Evolutionary conservation across 2,329 filamentous ascomycete genomes (phyloP), one percentile per base, ranked within the genome.

Genomic region (Orbilia quercus): DNA sequence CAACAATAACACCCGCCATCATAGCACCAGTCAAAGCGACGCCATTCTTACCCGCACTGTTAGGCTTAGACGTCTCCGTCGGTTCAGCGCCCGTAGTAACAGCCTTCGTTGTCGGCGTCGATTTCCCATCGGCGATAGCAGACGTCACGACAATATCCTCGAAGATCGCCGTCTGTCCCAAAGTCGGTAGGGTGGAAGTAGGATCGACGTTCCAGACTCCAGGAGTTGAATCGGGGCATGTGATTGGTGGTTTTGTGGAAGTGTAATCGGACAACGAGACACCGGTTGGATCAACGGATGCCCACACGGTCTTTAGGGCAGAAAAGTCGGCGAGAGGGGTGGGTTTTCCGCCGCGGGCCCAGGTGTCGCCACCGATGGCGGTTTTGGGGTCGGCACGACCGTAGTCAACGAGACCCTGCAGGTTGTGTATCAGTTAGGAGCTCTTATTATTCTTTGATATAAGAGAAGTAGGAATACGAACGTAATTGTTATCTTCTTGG

Each of bases 401-500:
- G 79, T 96, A 96, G 18, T 85, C 88, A 77, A 96, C 85, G 36
- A 96, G 84, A 40, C 92, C 69, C 69, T 73, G 22, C 11, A 20
- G 7, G 44, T 25, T 25, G 16, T 28, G n/a, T n/a, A n/a, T 14
- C 40, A 44, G 25, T 53, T 20, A 50, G 25, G 22, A 31, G 14
- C 4, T 31, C 28, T 9, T 3, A 40, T 14, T 7, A 50, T n/a
- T 50, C 7, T 5, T 2, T 23, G 47, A 25, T 31, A 22, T 20
- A 34, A 11, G 11, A 7, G 6, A 14, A 20, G 42, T 18, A 42
- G 7, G 18, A 25, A 7, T 44, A 55, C 69, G 25, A 34, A 66
- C 92, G 80, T 96, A 96, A 78, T 91, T 81, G 80, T 96, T 96
- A 55, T 85, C 83, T 81, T 96, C 92, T 79, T 94, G 83, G 75